phyloP scores from a whole-genome alignment of 371 early-diverging fungal genomes.

The Mucor irregularis region DNA sequence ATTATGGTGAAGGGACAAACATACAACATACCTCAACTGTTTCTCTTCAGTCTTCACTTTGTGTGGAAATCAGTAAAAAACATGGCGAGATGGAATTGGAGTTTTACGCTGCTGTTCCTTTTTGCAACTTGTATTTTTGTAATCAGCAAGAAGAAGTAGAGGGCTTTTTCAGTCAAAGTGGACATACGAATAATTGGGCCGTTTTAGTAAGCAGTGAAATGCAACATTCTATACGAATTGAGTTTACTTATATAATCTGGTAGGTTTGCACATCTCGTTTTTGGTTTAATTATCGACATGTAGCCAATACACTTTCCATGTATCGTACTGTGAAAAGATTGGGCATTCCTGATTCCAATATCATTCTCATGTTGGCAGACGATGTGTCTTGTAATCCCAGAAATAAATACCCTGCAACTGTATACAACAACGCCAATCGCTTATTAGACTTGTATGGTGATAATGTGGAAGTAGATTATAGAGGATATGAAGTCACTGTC shows the following conservation, averaged over 20 bases:
- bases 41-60: too few relatives aligned
- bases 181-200: slow-evolving; percentile 97
- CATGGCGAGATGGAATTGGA: slow-evolving; percentile 10
- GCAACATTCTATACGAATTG: not conserved
- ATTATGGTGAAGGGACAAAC: too few relatives aligned
- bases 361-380: slow-evolving; percentile 97
- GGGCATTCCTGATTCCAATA: slow-evolving; percentile 97
- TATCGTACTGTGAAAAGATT: slow-evolving; percentile 96
- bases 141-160: slow-evolving; percentile 32
- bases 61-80: too few relatives aligned
- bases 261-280: slow-evolving; percentile 95
- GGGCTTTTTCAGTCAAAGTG: slow-evolving; percentile 59
- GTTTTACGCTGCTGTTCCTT: not conserved
- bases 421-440: slow-evolving; percentile 86
- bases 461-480: slow-evolving; percentile 96
- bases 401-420: slow-evolving; percentile 89
- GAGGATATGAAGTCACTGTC: slow-evolving; percentile 97
- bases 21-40: too few relatives aligned
- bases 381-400: slow-evolving; percentile 97
- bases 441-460: slow-evolving; percentile 89
- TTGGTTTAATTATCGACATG: slow-evolving; percentile 97
- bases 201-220: slow-evolving; percentile 67
- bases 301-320: slow-evolving; percentile 94
- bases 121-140: not conserved
- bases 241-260: not conserved